Evolutionary conservation across 1,139 yeast species (phyloP).

Genomic region (Komagataea norvegica): DNA sequence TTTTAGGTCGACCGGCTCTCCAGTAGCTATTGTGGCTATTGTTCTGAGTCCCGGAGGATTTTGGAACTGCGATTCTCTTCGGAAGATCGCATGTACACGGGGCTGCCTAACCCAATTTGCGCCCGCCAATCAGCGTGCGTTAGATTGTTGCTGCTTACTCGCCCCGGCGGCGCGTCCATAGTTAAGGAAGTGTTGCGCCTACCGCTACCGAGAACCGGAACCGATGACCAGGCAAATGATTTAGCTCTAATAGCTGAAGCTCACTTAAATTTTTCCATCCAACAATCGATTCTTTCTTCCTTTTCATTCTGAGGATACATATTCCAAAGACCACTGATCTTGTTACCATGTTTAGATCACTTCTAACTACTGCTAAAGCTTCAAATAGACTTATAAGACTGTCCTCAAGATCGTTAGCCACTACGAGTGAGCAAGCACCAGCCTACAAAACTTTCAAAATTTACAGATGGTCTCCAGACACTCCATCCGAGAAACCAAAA

Average conservation of each 20-base stretch:
- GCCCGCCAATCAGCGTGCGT: conserved; percentile 17
- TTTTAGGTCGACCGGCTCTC: too few relatives aligned
- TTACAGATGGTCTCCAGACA: conserved; percentile 98
- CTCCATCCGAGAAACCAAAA: conserved; percentile 88
- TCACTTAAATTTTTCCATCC: not conserved
- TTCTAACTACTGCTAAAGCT: conserved; percentile 6
- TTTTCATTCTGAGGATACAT: not conserved
- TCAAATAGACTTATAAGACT: conserved; percentile 7
- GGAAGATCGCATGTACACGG: too few relatives aligned
- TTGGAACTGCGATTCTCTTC: too few relatives aligned
- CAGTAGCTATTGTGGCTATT: too few relatives aligned
- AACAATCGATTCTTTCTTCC: conserved; percentile 1
- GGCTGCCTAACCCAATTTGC: too few relatives aligned
- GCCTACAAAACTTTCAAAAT: conserved; percentile 81
- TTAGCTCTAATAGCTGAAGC: not conserved
- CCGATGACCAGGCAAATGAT: conserved; percentile 21
- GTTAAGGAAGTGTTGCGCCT: conserved; percentile 15
- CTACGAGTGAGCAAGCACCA: conserved; percentile 35
- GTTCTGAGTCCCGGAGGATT: conserved; percentile 2
- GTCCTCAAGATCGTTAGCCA: conserved; percentile 21
- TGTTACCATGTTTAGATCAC: conserved; percentile 12
- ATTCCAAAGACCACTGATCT: conserved; percentile 10
- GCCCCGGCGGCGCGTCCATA: conserved; percentile 17
- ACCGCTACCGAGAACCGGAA: conserved; percentile 22
- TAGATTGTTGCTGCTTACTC: conserved; percentile 21